phyloP scores from a whole-genome alignment of 148 eudicot genomes.

The Rhododendron henanense region DNA sequence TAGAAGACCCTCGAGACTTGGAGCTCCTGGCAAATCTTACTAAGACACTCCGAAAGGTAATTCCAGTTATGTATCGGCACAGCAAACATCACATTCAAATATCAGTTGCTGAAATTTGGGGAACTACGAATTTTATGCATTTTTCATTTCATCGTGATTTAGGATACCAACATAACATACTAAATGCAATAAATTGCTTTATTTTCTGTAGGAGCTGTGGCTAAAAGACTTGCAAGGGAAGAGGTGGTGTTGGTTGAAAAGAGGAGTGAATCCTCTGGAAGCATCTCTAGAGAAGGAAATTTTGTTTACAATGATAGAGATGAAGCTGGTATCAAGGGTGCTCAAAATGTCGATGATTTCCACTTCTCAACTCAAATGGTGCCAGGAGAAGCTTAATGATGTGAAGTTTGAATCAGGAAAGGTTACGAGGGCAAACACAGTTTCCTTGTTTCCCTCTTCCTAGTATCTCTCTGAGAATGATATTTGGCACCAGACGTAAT shows the following conservation, averaged over 20 bases:
- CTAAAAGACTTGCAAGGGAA: constrained; percentile 23
- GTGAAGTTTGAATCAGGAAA: constrained; percentile 16
- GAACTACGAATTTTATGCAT: neutral
- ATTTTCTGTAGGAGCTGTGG: constrained; percentile 22
- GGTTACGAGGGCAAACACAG: constrained; percentile 9
- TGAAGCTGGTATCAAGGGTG: constrained; percentile 23
- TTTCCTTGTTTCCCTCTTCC: constrained; percentile 21
- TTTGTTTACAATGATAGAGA: constrained; percentile 20
- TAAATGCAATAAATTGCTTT: neutral
- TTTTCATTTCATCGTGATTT: neutral
- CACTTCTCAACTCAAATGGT: constrained; percentile 34
- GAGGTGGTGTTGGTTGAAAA: constrained; percentile 26
- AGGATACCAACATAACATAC: neutral
- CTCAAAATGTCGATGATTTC: constrained; percentile 23
- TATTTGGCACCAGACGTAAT: too few relatives aligned
- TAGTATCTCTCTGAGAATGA: constrained; percentile 3
- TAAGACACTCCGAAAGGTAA: constrained; percentile 22
- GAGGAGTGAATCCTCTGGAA: constrained; percentile 6
- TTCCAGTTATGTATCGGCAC: neutral
- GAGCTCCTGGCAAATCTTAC: constrained; percentile 17
- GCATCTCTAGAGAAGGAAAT: constrained; percentile 16
- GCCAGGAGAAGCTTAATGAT: constrained; percentile 27
- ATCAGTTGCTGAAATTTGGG: neutral
- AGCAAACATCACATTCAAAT: neutral
- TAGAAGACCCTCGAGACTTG: constrained; percentile 32